Conservation (phyloP, 2,329 filamentous ascomycete genomes). For the Colletotrichum tropicale region DNA sequence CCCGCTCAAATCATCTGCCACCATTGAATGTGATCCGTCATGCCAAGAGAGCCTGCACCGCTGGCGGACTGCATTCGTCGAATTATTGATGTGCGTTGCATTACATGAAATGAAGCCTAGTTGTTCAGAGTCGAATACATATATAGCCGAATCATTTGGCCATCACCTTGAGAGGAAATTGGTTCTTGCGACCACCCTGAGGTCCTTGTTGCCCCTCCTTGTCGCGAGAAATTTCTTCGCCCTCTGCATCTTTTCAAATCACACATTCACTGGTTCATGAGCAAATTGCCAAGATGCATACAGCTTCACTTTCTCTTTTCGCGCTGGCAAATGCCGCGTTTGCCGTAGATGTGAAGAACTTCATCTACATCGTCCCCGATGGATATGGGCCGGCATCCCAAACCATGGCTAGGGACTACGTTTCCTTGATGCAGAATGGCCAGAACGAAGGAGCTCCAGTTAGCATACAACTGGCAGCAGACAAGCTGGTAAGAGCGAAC, state of each 20-base stretch:
- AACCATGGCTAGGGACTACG: slow-evolving; percentile 31
- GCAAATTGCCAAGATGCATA: slow-evolving; percentile 12
- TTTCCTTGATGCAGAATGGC: slow-evolving; percentile 24
- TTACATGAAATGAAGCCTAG: neutral
- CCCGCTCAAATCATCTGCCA: neutral
- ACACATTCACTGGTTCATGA: neutral
- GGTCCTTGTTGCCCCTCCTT: neutral
- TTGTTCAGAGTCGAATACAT: neutral
- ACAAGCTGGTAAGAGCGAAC: slow-evolving; percentile 20
- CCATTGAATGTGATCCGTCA: neutral
- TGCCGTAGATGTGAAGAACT: slow-evolving; percentile 28
- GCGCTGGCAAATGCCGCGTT: slow-evolving; percentile 3
- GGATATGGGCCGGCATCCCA: slow-evolving; percentile 33
- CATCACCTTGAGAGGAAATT: neutral
- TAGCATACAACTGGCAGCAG: slow-evolving; percentile 23
- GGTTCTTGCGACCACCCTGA: neutral
- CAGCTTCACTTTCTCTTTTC: neutral
- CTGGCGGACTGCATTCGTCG: neutral
- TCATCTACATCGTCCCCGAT: slow-evolving; percentile 36
- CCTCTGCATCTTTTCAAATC: neutral
- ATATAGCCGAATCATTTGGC: neutral
- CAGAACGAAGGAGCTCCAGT: slow-evolving; percentile 21
- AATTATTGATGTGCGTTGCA: neutral
- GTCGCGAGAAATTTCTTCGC: neutral
- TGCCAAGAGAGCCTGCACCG: neutral